These are phyloP conservation scores for Trichaptum fuscoviolaceum DNA, from an alignment of 768 basidiomycete genomes.

Conservation along the genomic window DNA sequence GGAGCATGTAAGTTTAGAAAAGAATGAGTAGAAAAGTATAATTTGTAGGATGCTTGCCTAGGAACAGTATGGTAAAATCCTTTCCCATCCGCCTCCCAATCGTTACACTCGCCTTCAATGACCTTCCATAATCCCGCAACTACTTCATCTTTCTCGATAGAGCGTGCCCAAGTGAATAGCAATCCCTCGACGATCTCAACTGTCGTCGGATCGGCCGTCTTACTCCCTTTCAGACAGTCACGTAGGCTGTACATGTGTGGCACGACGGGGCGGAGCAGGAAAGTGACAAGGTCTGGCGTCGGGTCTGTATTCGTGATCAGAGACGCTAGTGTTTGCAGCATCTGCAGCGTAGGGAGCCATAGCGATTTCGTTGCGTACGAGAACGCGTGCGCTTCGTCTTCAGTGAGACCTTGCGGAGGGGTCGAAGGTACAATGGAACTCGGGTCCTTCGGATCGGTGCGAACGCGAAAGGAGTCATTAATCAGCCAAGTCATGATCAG, in stretches of 20 bases:
- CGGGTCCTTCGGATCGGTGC: not conserved
- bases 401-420: not conserved
- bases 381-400: not conserved
- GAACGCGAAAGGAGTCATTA: not conserved
- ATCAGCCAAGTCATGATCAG: slow-evolving; percentile 6
- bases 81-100: slow-evolving; percentile 54
- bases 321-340: slow-evolving; percentile 46
- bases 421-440: slow-evolving; percentile 1
- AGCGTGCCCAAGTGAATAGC: slow-evolving; percentile 71
- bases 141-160: slow-evolving; percentile 49
- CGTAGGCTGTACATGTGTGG: slow-evolving; percentile 61
- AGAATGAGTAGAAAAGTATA: not conserved
- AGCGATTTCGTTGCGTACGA: slow-evolving; percentile 7
- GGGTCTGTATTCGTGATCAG: slow-evolving; percentile 77
- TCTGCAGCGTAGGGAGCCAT: slow-evolving; percentile 28
- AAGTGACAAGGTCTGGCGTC: slow-evolving; percentile 59
- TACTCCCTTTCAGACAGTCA: slow-evolving; percentile 45
- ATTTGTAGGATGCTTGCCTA: slow-evolving; percentile 32
- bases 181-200: slow-evolving; percentile 56
- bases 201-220: slow-evolving; percentile 59
- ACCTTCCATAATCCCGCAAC: slow-evolving; percentile 55
- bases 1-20: slow-evolving; percentile 10
- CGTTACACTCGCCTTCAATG: slow-evolving; percentile 40
- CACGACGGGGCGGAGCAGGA: slow-evolving; percentile 63
- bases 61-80: slow-evolving; percentile 42